Evolutionary conservation across 768 basidiomycete species (phyloP).

Genomic region (Leccinum ochraceum): DNA sequence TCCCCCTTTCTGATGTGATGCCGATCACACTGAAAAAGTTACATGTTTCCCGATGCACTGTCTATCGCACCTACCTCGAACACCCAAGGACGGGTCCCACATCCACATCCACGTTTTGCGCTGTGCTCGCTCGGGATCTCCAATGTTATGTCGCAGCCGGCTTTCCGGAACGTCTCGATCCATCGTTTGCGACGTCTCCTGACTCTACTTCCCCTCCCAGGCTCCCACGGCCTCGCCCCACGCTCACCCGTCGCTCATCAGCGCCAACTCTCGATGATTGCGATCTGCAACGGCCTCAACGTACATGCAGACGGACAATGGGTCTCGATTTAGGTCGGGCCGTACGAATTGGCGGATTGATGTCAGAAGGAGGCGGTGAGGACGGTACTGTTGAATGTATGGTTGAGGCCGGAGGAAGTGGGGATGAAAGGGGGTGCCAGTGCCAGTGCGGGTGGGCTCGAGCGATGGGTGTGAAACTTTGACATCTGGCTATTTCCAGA

Average conservation of each 20-base stretch:
- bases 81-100: slow-evolving; percentile 57
- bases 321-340: slow-evolving; percentile 55
- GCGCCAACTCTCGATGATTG: slow-evolving; percentile 75
- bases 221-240: neutral
- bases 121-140: slow-evolving; percentile 63
- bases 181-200: neutral
- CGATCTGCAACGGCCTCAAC: slow-evolving; percentile 91
- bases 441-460: neutral
- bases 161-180: slow-evolving; percentile 65
- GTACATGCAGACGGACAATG: slow-evolving; percentile 42
- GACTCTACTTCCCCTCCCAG: slow-evolving; percentile 20
- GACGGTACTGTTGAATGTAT: slow-evolving; percentile 76
- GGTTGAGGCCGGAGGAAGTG: slow-evolving; percentile 52
- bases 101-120: slow-evolving; percentile 70
- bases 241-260: slow-evolving; percentile 31
- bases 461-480: neutral
- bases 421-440: slow-evolving; percentile 1
- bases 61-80: slow-evolving; percentile 74
- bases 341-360: slow-evolving; percentile 79
- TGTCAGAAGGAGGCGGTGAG: slow-evolving; percentile 52
- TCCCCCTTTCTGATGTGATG: too few relatives aligned
- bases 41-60: slow-evolving; percentile 68
- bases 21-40: slow-evolving; percentile 48
- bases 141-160: slow-evolving; percentile 77
- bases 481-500: too few relatives aligned